These are phyloP conservation scores for Mallotus repandus DNA, from an alignment of 441 rosid species.

Conservation along the genomic window DNA sequence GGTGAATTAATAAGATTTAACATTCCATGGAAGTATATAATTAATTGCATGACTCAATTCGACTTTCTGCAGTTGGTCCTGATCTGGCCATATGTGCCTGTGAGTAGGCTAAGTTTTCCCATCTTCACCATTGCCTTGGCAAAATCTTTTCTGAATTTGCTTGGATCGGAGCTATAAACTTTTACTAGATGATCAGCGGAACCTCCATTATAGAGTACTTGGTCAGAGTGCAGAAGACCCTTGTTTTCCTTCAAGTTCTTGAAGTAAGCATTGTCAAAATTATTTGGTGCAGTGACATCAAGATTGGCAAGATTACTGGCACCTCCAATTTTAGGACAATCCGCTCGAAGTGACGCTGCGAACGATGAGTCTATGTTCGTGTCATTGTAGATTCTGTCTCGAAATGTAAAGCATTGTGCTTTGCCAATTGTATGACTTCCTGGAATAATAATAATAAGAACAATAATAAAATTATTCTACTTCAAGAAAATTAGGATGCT, in stretches of 20 bases:
- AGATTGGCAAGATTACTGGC: conserved; percentile 44
- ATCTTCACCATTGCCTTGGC: conserved; percentile 63
- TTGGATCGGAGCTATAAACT: conserved; percentile 36
- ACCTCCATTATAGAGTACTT: conserved; percentile 49
- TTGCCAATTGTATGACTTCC: conserved; percentile 75
- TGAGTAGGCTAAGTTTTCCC: conserved; percentile 61
- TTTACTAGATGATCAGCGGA: conserved; percentile 47
- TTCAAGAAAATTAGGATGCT: too few species aligned
- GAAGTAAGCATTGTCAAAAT: conserved; percentile 57
- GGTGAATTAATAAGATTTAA: too few species aligned
- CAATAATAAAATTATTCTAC: too few species aligned
- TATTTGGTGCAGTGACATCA: conserved; percentile 45
- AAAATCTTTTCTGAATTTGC: conserved; percentile 45
- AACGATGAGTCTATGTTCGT: conserved; percentile 38
- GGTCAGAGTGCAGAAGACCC: conserved; percentile 72
- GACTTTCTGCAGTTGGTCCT: conserved; percentile 37
- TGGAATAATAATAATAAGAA: background rate
- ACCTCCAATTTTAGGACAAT: conserved; percentile 38
- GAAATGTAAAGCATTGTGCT: conserved; percentile 44
- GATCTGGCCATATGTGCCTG: conserved; percentile 47
- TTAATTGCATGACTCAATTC: conserved; percentile 16
- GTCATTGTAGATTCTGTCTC: conserved; percentile 43
- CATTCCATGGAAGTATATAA: too few species aligned
- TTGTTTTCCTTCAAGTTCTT: conserved; percentile 42
- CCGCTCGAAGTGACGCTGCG: conserved; percentile 42